These are phyloP conservation scores for Vanrija humicola DNA, from an alignment of 1,284 basidiomycete genomes.

Conservation along the genomic window DNA sequence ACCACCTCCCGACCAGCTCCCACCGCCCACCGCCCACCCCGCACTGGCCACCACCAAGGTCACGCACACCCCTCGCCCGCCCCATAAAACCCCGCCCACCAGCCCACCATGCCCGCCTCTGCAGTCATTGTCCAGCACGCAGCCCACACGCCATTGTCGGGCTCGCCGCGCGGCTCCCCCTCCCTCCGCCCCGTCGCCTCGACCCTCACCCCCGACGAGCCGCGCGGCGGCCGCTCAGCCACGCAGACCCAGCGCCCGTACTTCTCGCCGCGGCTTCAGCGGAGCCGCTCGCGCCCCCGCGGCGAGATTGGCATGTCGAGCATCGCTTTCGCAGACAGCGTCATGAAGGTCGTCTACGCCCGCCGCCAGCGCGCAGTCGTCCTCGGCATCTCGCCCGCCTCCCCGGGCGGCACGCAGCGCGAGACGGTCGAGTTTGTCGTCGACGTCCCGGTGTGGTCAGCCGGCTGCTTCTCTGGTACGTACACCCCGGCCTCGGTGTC, in stretches of 20 bases:
- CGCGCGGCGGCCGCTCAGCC: not conserved
- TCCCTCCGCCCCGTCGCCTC: not conserved
- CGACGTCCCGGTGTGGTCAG: constrained; percentile 47
- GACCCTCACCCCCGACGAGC: constrained; percentile 1
- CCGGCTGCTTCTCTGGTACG: constrained; percentile 46
- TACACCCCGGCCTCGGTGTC: not conserved
- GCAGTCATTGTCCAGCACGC: not conserved
- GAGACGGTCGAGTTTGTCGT: constrained; percentile 44
- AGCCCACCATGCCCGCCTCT: not conserved
- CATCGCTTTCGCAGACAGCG: constrained; percentile 5
- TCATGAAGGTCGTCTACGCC: constrained; percentile 1
- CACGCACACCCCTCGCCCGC: not conserved
- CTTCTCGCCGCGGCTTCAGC: constrained; percentile 13
- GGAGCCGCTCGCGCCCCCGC: constrained; percentile 14
- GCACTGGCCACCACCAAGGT: not conserved
- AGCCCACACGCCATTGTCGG: not conserved
- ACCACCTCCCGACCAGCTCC: not conserved
- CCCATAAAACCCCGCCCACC: not conserved
- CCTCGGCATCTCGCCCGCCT: constrained; percentile 7
- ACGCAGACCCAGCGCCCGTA: constrained; percentile 8
- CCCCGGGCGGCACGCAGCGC: constrained; percentile 17
- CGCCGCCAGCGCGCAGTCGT: constrained; percentile 11
- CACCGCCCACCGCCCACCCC: not conserved
- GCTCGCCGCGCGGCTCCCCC: not conserved
- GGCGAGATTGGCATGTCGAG: constrained; percentile 9